These are phyloP conservation scores for Eucalyptus pauciflora DNA, from an alignment of 345 rosid species.

Conservation along the genomic window DNA sequence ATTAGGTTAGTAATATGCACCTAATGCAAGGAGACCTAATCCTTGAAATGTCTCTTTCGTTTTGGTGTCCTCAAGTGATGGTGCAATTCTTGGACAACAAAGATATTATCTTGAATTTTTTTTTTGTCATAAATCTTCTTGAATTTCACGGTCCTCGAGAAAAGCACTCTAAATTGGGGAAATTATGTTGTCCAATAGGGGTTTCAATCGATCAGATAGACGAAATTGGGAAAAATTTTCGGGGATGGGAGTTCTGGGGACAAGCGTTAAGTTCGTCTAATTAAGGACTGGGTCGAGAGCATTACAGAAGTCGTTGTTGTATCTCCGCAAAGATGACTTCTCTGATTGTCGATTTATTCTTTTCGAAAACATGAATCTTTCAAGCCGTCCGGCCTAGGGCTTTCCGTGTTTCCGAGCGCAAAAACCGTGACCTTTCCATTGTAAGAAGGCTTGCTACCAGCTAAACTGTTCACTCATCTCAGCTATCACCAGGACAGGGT, in stretches of 20 bases:
- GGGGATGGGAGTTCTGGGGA: background rate
- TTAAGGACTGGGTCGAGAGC: background rate
- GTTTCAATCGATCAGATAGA: background rate
- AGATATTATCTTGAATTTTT: background rate
- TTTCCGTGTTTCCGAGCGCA: background rate
- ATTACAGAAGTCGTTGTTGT: background rate
- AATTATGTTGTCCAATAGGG: background rate
- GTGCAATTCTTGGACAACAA: background rate
- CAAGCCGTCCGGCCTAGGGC: background rate
- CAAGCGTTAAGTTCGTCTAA: background rate
- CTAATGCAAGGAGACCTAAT: rapidly evolving
- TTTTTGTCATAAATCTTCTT: too few relatives aligned
- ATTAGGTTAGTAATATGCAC: rapidly evolving
- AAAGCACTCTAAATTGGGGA: background rate
- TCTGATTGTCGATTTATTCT: background rate
- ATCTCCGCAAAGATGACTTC: background rate
- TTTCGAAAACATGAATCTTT: background rate
- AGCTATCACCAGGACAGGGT: background rate
- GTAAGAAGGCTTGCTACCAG: background rate
- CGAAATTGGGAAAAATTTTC: too few relatives aligned
- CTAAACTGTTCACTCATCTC: background rate
- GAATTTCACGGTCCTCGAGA: background rate
- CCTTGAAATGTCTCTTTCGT: background rate
- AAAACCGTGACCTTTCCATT: background rate
- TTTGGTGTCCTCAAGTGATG: background rate